A percentile compares a stretch with the other conserved stretches of the same genome.
phyloP scores from a whole-genome alignment of 73 alveolate species.

The Halteria grandinella region DNA sequence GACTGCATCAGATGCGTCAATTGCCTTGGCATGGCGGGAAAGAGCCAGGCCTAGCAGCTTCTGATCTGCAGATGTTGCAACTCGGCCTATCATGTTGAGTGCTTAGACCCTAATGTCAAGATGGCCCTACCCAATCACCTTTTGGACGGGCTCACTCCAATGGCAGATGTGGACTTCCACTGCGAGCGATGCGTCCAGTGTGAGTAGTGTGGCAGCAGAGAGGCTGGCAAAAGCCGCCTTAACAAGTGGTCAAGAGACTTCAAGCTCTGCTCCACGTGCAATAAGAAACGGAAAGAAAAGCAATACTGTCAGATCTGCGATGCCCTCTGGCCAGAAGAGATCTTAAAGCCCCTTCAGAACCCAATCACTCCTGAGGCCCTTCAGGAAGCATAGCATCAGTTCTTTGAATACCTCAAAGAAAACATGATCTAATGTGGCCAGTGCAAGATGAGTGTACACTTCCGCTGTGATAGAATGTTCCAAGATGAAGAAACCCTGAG shows the following conservation, averaged over 20 bases:
- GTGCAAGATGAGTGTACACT: constrained; percentile 87
- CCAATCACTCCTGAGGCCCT: too few species aligned
- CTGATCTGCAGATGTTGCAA: constrained; percentile 64
- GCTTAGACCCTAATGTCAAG: constrained; percentile 52
- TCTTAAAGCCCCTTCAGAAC: too few species aligned
- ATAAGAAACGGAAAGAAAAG: constrained; percentile 76
- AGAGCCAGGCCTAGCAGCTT: constrained; percentile 39
- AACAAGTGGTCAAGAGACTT: constrained; percentile 72
- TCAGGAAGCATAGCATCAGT: too few species aligned
- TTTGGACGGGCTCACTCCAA: too few species aligned
- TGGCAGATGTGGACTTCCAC: constrained; percentile 40
- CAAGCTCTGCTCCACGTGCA: constrained; percentile 79
- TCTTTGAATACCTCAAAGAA: too few species aligned
- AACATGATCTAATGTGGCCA: constrained; percentile 80
- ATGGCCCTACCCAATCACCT: constrained; percentile 22
- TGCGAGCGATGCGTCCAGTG: constrained; percentile 77
- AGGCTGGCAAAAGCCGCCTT: constrained; percentile 59
- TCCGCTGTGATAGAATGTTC: constrained; percentile 77
- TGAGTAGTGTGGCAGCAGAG: constrained; percentile 61
- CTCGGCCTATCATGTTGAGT: constrained; percentile 59
- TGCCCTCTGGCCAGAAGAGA: constrained; percentile 85
- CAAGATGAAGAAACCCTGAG: constrained; percentile 50
- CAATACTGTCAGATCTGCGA: constrained; percentile 89
- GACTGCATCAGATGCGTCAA: constrained; percentile 73
- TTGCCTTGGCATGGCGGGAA: constrained; percentile 56